Evolutionary conservation across 805 yeast genomes (phyloP).

Genomic region (Ogataea pini): DNA sequence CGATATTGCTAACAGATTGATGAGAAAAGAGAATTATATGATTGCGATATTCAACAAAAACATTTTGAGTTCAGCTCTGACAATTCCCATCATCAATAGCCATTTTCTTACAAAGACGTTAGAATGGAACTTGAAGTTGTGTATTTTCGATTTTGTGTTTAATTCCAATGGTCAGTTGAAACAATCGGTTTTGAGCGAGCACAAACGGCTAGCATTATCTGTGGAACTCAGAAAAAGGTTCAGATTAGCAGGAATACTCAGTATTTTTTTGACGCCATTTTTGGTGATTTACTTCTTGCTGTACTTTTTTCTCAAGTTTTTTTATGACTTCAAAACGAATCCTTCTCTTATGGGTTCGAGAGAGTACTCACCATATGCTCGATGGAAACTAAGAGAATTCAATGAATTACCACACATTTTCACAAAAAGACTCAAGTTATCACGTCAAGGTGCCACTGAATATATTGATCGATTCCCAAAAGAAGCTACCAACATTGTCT

Average conservation of each 20-base stretch:
- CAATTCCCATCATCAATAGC: slow-evolving; percentile 34
- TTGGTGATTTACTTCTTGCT: slow-evolving; percentile 79
- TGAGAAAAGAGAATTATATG: slow-evolving; percentile 93
- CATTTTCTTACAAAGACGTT: slow-evolving; percentile 73
- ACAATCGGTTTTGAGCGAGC: slow-evolving; percentile 66
- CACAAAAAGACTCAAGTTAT: slow-evolving; percentile 71
- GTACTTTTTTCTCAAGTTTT: slow-evolving; percentile 84
- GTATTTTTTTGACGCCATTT: slow-evolving; percentile 81
- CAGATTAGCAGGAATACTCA: slow-evolving; percentile 83
- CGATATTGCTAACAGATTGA: slow-evolving; percentile 90
- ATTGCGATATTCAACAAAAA: slow-evolving; percentile 85
- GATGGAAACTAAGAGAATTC: slow-evolving; percentile 92
- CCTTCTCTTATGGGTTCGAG: slow-evolving; percentile 82
- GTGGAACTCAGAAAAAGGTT: slow-evolving; percentile 77
- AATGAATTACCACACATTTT: slow-evolving; percentile 92
- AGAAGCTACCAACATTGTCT: slow-evolving; percentile 56
- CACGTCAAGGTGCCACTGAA: slow-evolving; percentile 75
- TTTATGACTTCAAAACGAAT: slow-evolving; percentile 86
- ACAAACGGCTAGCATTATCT: slow-evolving; percentile 64
- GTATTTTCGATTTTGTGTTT: slow-evolving; percentile 84
- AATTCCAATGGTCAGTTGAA: slow-evolving; percentile 81
- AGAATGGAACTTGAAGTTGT: slow-evolving; percentile 92
- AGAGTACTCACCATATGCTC: slow-evolving; percentile 91
- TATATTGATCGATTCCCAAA: slow-evolving; percentile 93
- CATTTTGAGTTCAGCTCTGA: slow-evolving; percentile 65